Conservation (phyloP, 2,329 filamentous ascomycete genomes). For the Penicillium sp. region DNA sequence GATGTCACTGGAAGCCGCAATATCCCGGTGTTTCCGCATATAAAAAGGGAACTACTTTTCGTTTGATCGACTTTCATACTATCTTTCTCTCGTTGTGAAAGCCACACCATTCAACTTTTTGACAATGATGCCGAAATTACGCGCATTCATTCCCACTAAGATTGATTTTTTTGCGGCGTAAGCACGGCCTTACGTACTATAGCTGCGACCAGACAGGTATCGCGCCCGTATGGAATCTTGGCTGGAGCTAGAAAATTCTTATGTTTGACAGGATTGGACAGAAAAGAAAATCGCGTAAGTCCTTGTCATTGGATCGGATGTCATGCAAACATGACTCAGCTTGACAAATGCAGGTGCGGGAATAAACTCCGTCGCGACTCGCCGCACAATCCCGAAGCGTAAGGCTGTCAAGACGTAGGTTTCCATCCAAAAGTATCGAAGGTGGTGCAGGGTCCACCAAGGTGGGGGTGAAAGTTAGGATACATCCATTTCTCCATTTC, state of each 20-base stretch:
- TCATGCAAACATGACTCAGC: background rate
- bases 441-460: background rate
- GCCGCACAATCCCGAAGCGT: background rate
- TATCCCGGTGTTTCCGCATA: too few species aligned
- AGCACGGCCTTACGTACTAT: too few species aligned
- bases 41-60: too few species aligned
- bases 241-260: background rate
- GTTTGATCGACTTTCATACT: too few species aligned
- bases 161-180: too few species aligned
- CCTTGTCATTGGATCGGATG: background rate
- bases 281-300: background rate
- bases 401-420: background rate
- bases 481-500: slow-evolving; percentile 4
- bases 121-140: too few species aligned
- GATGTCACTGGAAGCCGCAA: too few species aligned
- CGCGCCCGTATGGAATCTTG: too few species aligned
- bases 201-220: background rate
- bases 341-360: background rate
- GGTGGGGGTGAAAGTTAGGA: background rate
- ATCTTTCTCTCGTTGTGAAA: too few species aligned
- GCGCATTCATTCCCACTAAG: too few species aligned
- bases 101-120: too few species aligned
- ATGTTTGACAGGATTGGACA: background rate
- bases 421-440: background rate
- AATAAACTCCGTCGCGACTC: background rate